Conservation (phyloP, 2,329 filamentous ascomycete genomes). For the Lachnellula hyalina region DNA sequence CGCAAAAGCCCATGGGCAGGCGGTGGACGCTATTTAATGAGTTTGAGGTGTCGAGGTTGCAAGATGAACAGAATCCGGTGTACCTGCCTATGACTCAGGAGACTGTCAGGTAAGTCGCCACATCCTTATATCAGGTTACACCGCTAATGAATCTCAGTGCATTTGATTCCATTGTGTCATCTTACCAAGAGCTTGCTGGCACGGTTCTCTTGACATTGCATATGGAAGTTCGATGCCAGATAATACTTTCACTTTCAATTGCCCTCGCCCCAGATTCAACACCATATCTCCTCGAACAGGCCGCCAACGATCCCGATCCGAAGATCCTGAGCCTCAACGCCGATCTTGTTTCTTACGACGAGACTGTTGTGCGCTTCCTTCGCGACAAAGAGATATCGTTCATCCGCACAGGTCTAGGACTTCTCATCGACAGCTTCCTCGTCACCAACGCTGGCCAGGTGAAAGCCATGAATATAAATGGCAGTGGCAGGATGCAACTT, state of each 20-base stretch:
- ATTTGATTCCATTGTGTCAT: slow-evolving; percentile 82
- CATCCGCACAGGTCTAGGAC: slow-evolving; percentile 69
- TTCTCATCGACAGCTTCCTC: slow-evolving; percentile 74
- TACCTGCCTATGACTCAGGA: slow-evolving; percentile 85
- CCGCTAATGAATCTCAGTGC: slow-evolving; percentile 42
- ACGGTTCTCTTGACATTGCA: slow-evolving; percentile 82
- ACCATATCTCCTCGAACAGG: slow-evolving; percentile 62
- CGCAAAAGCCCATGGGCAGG: slow-evolving; percentile 42
- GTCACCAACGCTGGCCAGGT: slow-evolving; percentile 67
- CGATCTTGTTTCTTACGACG: slow-evolving; percentile 82
- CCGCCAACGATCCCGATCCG: slow-evolving; percentile 72
- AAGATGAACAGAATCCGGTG: slow-evolving; percentile 60
- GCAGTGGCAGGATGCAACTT: slow-evolving; percentile 81
- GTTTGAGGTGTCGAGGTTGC: slow-evolving; percentile 47
- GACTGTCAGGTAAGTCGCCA: slow-evolving; percentile 63
- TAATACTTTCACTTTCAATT: slow-evolving; percentile 70
- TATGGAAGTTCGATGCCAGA: slow-evolving; percentile 79
- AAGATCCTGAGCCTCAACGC: slow-evolving; percentile 78
- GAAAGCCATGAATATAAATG: slow-evolving; percentile 76
- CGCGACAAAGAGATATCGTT: slow-evolving; percentile 67
- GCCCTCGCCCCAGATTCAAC: slow-evolving; percentile 56
- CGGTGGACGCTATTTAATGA: slow-evolving; percentile 76
- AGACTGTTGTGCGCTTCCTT: slow-evolving; percentile 69
- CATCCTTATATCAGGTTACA: not conserved
- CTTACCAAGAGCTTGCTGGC: slow-evolving; percentile 73